Evolutionary conservation across 352 stramenopile genomes (phyloP).

Genomic region (Peronosclerospora sorghi): DNA sequence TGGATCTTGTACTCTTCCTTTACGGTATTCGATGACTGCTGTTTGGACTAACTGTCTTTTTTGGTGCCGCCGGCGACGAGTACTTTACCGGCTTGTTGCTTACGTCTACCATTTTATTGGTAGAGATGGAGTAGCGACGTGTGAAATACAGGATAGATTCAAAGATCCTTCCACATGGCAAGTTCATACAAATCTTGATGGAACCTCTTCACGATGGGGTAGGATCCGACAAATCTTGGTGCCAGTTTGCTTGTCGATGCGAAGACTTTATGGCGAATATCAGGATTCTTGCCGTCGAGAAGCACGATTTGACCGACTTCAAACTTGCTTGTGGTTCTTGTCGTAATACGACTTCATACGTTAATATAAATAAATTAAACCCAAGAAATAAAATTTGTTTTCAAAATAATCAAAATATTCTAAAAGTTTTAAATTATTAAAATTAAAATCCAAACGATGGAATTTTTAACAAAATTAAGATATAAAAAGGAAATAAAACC

Average conservation of each 20-base stretch:
- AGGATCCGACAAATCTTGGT: slow-evolving; percentile 4
- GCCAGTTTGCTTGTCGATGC: slow-evolving; percentile 4
- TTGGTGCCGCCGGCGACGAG: slow-evolving; percentile 1
- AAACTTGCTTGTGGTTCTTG: not conserved
- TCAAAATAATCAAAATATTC: not conserved
- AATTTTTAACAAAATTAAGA: too few relatives aligned
- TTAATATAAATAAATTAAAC: too few relatives aligned
- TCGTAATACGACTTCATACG: slow-evolving; percentile 1
- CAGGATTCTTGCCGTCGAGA: slow-evolving; percentile 2
- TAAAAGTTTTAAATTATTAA: not conserved
- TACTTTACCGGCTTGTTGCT: not conserved
- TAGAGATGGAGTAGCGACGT: slow-evolving; percentile 5
- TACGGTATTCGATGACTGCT: slow-evolving; percentile 1
- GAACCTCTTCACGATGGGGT: slow-evolving; percentile 1
- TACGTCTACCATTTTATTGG: not conserved
- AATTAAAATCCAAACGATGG: slow-evolving; percentile 1
- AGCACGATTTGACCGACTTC: not conserved
- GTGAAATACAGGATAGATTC: slow-evolving; percentile 5
- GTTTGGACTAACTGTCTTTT: slow-evolving; percentile 5
- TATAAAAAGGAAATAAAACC: too few relatives aligned
- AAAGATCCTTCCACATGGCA: not conserved
- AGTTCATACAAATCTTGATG: slow-evolving; percentile 4
- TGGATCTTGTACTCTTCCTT: slow-evolving; percentile 2
- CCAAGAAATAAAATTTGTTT: too few relatives aligned
- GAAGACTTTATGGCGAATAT: slow-evolving; percentile 3